Conservation (phyloP, 1,139 yeast genomes). For the Protomyces inundatus region DNA sequence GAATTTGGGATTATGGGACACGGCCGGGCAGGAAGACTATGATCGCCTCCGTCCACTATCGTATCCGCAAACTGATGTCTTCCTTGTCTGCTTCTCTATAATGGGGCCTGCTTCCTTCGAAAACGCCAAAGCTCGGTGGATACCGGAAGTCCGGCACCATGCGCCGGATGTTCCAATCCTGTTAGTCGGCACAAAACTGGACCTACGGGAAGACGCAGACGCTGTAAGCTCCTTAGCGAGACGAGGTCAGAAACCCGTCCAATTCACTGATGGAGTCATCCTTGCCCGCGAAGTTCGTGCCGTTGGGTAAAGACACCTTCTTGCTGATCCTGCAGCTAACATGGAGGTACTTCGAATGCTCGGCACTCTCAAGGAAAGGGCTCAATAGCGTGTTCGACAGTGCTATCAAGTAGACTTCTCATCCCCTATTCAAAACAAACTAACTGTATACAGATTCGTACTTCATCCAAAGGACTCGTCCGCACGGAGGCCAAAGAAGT, state of each 20-base stretch:
- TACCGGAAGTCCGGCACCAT: slow-evolving; percentile 82
- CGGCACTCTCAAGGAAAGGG: slow-evolving; percentile 88
- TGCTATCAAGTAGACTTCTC: slow-evolving; percentile 59
- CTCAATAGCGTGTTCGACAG: slow-evolving; percentile 64
- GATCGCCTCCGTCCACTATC: slow-evolving; percentile 86
- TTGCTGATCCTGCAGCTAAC: not conserved
- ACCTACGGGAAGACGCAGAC: slow-evolving; percentile 75
- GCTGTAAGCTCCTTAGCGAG: slow-evolving; percentile 66
- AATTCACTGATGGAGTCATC: slow-evolving; percentile 58
- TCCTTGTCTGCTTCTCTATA: slow-evolving; percentile 79
- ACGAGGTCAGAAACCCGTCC: slow-evolving; percentile 57
- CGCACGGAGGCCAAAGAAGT: slow-evolving; percentile 39
- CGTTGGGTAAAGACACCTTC: slow-evolving; percentile 41
- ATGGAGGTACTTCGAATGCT: slow-evolving; percentile 65
- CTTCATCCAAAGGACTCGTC: slow-evolving; percentile 28
- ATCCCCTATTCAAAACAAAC: not conserved
- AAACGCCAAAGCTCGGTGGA: slow-evolving; percentile 63
- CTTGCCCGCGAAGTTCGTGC: slow-evolving; percentile 71
- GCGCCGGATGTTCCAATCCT: slow-evolving; percentile 74
- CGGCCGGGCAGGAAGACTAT: slow-evolving; percentile 96
- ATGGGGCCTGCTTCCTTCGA: slow-evolving; percentile 76
- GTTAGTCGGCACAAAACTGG: slow-evolving; percentile 80
- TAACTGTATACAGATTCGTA: slow-evolving; percentile 9
- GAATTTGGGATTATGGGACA: slow-evolving; percentile 79
- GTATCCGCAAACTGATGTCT: slow-evolving; percentile 88